Evolutionary conservation across 257 asterid genomes (phyloP), one percentile per base, ranked within the genome.

Genomic region (Lycium barbarum): DNA sequence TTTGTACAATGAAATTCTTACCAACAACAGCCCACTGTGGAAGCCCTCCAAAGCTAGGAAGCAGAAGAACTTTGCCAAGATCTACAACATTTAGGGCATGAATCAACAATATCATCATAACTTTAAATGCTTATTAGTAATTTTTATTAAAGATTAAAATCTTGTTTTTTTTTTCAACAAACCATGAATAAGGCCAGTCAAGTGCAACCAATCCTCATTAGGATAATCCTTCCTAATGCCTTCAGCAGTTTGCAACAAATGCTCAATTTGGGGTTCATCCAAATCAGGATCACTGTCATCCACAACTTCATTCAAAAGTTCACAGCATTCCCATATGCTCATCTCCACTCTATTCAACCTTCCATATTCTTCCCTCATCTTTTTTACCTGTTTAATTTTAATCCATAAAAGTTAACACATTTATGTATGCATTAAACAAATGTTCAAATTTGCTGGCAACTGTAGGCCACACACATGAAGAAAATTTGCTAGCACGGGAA

Each of bases 21-120:
- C 98, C 95, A 8, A 95, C 99, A 84, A 95, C 98, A 7, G 99
- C 97, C 99, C 99, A 94, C 38, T 95, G 99, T 18, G 99, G 99
- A 10, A 94, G 95, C 86, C 87, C 92, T 1, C 99, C 97, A 83
- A 95, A 94, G 76, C 90, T 87, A 20, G 97, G 97, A 84, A 54
- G 98, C 72, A 90, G 92, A 80, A 96, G 94, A 9, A 93, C 98
- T 87, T 95, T 95, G 33, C 99, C 98, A 43, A 95, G 95, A 90
- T 95, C 97, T 68, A 49, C 26, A n/a, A 9, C 54, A 6, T 74
- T 11, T 58, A 0, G 38, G 17, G 7, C 14, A 26, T 9, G 2
- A 70, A 83, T 67, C 7, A 47, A 8, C 43, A 2, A 82, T 18
- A 33, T 5, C 5, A 11, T 26, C 36, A 38, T 26, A 82, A 55